Percentiles rank a stretch among this genome's conserved stretches.
Evolutionary conservation across 2,329 filamentous ascomycete genomes (phyloP).

Genomic region (Diaporthe aspalathi): DNA sequence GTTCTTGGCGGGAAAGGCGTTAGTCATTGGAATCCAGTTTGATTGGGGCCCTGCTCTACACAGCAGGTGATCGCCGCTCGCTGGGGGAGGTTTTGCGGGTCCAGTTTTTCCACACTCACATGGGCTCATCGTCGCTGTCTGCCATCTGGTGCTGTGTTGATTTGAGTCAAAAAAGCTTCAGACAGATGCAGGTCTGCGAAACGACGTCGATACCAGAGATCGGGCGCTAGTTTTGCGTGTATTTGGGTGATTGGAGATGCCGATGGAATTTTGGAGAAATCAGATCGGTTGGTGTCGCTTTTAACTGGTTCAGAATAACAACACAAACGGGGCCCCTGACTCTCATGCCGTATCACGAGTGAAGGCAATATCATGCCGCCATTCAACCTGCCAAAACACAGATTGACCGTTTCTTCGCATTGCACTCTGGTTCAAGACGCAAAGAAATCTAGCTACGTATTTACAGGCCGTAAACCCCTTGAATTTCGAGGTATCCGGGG

Average conservation of each 20-base stretch:
- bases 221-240: neutral
- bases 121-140: conserved; percentile 60
- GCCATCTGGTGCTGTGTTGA: conserved; percentile 41
- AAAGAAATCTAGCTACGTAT: conserved; percentile 47
- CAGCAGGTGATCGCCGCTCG: neutral
- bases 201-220: neutral
- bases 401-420: conserved; percentile 27
- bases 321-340: conserved; percentile 1
- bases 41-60: neutral
- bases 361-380: neutral
- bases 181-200: neutral
- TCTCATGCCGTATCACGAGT: too few relatives aligned
- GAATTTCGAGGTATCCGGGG: conserved; percentile 28
- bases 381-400: neutral
- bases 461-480: conserved; percentile 40
- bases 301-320: conserved; percentile 9
- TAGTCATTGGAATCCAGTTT: neutral
- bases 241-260: neutral
- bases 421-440: conserved; percentile 40
- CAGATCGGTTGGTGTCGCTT: neutral
- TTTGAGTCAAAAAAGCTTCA: neutral
- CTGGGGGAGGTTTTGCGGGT: conserved; percentile 3
- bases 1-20: conserved; percentile 54
- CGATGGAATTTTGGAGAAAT: neutral
- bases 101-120: conserved; percentile 53